Conservation (phyloP, 257 asterid genomes). For the Ophiorrhiza pumila region DNA sequence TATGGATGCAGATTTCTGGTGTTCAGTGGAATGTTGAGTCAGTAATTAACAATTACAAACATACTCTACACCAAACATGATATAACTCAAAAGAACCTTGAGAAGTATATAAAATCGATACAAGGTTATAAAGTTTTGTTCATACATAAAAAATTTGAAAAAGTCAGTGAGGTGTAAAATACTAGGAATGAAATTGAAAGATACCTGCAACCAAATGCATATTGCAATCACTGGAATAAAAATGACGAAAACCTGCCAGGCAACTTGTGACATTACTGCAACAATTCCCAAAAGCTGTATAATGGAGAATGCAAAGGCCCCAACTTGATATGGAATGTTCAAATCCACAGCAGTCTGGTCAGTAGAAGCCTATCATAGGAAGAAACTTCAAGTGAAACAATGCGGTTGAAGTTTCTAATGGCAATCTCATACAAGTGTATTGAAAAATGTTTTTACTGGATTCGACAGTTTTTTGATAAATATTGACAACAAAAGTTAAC, state of each 20-base stretch:
- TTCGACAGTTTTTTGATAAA: background rate
- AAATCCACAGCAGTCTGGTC: constrained; percentile 83
- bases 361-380: constrained; percentile 63
- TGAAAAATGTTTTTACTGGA: no score
- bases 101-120: no score
- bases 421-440: no score
- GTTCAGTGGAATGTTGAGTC: no score
- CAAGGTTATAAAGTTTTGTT: no score
- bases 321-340: constrained; percentile 47
- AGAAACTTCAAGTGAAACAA: background rate
- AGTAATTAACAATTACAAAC: background rate
- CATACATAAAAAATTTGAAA: background rate
- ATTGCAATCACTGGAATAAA: constrained; percentile 64
- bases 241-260: constrained; percentile 83
- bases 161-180: no score
- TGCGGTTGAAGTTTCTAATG: background rate
- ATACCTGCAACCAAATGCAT: constrained; percentile 78
- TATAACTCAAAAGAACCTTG: background rate
- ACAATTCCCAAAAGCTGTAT: constrained; percentile 69
- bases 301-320: constrained; percentile 47
- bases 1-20: no score
- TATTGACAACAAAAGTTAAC: background rate
- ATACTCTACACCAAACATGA: background rate
- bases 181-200: background rate
- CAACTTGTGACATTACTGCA: constrained; percentile 78